These are phyloP conservation scores for Ormosia semicastrata DNA, from an alignment of 306 rosid genomes.

Conservation along the genomic window DNA sequence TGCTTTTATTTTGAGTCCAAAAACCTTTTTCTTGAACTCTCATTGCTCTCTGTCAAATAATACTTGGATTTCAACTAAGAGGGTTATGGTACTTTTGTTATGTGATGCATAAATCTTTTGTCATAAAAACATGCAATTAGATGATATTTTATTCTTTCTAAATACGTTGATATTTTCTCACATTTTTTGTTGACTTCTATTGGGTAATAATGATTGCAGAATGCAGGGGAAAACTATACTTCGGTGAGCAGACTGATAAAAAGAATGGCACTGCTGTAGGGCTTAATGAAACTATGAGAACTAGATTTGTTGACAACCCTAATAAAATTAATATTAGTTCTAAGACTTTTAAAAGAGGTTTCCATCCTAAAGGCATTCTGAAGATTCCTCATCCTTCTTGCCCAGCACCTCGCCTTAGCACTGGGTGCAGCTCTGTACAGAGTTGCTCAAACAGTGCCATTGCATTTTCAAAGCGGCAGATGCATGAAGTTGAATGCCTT, in stretches of 20 bases:
- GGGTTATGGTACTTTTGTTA: not conserved
- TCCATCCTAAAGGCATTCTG: slow-evolving; percentile 34
- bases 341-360: slow-evolving; percentile 42
- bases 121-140: not conserved
- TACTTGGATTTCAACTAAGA: not conserved
- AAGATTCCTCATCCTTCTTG: slow-evolving; percentile 49
- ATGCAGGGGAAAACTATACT: slow-evolving; percentile 41
- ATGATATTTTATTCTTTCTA: not conserved
- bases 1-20: slow-evolving; percentile 7
- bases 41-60: not conserved
- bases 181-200: slow-evolving; percentile 17
- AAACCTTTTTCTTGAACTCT: not conserved
- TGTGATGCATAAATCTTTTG: not conserved
- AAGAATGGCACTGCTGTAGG: slow-evolving; percentile 41
- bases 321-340: slow-evolving; percentile 31
- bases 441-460: slow-evolving; percentile 77
- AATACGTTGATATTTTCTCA: not conserved
- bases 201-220: slow-evolving; percentile 47
- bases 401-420: slow-evolving; percentile 27
- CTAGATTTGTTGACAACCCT: slow-evolving; percentile 32
- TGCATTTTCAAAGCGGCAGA: slow-evolving; percentile 83
- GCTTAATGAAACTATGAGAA: slow-evolving; percentile 38
- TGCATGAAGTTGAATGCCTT: slow-evolving; percentile 70
- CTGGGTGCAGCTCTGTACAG: slow-evolving; percentile 53
- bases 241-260: slow-evolving; percentile 38